Evolutionary conservation across 805 yeast genomes (phyloP).

Genomic region (Lachancea thermotolerans): DNA sequence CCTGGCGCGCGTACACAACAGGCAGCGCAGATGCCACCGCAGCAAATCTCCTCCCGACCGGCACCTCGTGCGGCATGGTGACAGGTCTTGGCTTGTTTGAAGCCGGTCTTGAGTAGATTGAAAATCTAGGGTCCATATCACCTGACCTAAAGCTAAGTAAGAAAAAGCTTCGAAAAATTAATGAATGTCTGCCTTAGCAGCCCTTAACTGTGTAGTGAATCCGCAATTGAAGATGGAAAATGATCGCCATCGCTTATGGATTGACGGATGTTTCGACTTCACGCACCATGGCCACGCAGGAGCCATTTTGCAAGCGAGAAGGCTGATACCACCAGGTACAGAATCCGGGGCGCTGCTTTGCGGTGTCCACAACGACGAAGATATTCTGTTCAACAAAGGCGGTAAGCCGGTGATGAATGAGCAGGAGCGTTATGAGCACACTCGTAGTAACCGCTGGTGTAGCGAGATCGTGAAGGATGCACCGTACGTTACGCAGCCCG

Average conservation of each 20-base stretch:
- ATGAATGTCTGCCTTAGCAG: too few relatives aligned
- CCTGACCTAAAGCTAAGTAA: too few relatives aligned
- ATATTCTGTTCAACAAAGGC: slow-evolving; percentile 76
- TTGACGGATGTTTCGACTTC: slow-evolving; percentile 97
- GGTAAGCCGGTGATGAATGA: slow-evolving; percentile 91
- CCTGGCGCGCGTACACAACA: too few relatives aligned
- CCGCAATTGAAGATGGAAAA: slow-evolving; percentile 1
- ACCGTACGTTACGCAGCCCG: slow-evolving; percentile 84
- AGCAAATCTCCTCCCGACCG: too few relatives aligned
- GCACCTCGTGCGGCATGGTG: too few relatives aligned
- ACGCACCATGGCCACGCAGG: slow-evolving; percentile 98
- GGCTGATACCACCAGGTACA: slow-evolving; percentile 63
- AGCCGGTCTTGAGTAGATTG: too few relatives aligned
- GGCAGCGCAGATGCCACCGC: too few relatives aligned
- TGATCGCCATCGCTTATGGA: slow-evolving; percentile 57
- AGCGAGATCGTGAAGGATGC: slow-evolving; percentile 65
- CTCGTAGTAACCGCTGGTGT: slow-evolving; percentile 86
- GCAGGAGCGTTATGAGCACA: slow-evolving; percentile 76
- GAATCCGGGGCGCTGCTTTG: slow-evolving; percentile 13
- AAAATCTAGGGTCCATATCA: too few relatives aligned
- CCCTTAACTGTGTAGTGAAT: too few relatives aligned
- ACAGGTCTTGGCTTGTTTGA: too few relatives aligned
- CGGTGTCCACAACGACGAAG: slow-evolving; percentile 92
- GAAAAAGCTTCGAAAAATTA: too few relatives aligned
- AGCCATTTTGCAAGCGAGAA: slow-evolving; percentile 89